phyloP scores from a whole-genome alignment of 2,329 filamentous ascomycete genomes.

The Fusarium xylarioides region DNA sequence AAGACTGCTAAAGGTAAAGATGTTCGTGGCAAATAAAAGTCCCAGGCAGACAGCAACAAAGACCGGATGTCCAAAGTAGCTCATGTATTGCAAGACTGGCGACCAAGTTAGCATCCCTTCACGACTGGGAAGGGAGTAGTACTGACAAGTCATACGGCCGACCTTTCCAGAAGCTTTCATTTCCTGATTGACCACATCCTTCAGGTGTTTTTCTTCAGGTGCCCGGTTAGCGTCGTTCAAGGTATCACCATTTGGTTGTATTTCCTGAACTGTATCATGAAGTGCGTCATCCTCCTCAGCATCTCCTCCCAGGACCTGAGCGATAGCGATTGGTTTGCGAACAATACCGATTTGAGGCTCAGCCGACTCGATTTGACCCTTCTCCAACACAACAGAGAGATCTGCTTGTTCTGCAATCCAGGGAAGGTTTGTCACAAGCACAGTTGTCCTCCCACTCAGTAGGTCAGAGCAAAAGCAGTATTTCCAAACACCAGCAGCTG shows the following conservation, averaged over 20 bases:
- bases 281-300: slow-evolving; percentile 47
- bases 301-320: slow-evolving; percentile 50
- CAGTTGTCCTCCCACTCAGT: slow-evolving; percentile 61
- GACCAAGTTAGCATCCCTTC: slow-evolving; percentile 23
- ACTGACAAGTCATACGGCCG: slow-evolving; percentile 56
- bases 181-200: slow-evolving; percentile 58
- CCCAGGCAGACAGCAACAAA: slow-evolving; percentile 53
- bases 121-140: not conserved
- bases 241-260: slow-evolving; percentile 43
- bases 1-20: slow-evolving; percentile 53
- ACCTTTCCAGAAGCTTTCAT: slow-evolving; percentile 57
- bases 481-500: slow-evolving; percentile 64
- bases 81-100: slow-evolving; percentile 60
- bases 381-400: slow-evolving; percentile 56
- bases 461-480: slow-evolving; percentile 66
- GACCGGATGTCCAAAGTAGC: slow-evolving; percentile 57
- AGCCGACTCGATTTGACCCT: slow-evolving; percentile 52
- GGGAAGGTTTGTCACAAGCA: slow-evolving; percentile 66
- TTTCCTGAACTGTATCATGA: slow-evolving; percentile 38
- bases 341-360: slow-evolving; percentile 58
- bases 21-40: slow-evolving; percentile 53
- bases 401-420: slow-evolving; percentile 64
- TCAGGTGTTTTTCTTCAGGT: slow-evolving; percentile 48
- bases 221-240: slow-evolving; percentile 47
- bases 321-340: slow-evolving; percentile 55